phyloP scores from a whole-genome alignment of 2,329 filamentous ascomycete species.

The Colletotrichum trifolii region DNA sequence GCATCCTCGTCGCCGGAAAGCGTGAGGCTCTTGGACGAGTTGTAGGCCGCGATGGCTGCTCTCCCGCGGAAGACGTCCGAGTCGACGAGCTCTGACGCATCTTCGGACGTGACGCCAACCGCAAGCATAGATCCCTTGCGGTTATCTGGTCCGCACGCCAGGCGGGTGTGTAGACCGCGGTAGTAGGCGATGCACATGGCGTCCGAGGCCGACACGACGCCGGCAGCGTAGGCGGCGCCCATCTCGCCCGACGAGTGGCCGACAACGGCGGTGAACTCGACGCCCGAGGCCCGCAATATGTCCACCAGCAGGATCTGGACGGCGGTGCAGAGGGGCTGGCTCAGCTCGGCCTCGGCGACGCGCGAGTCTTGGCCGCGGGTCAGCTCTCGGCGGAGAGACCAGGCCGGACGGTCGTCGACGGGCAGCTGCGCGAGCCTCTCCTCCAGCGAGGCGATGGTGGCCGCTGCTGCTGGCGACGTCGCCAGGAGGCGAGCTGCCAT shows the following conservation, averaged over 20 bases:
- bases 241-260: slow-evolving; percentile 40
- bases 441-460: slow-evolving; percentile 39
- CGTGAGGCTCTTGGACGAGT: slow-evolving; percentile 24
- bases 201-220: slow-evolving; percentile 22
- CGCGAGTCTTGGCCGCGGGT: slow-evolving; percentile 27
- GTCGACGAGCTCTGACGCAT: neutral
- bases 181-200: slow-evolving; percentile 28
- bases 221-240: slow-evolving; percentile 36
- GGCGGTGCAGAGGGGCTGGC: slow-evolving; percentile 50
- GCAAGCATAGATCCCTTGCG: slow-evolving; percentile 9
- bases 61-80: neutral
- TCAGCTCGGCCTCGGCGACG: slow-evolving; percentile 43
- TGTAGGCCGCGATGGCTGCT: slow-evolving; percentile 18
- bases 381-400: slow-evolving; percentile 40
- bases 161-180: slow-evolving; percentile 20
- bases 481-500: slow-evolving; percentile 40
- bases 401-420: slow-evolving; percentile 22
- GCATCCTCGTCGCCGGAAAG: slow-evolving; percentile 10
- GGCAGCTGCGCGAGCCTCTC: slow-evolving; percentile 27
- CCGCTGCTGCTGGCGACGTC: slow-evolving; percentile 14
- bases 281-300: slow-evolving; percentile 38
- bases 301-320: slow-evolving; percentile 48
- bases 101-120: neutral
- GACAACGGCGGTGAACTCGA: slow-evolving; percentile 25
- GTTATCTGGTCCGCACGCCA: neutral